Conservation (phyloP, 805 yeast genomes). For the Wickerhamomyces chambardii region DNA sequence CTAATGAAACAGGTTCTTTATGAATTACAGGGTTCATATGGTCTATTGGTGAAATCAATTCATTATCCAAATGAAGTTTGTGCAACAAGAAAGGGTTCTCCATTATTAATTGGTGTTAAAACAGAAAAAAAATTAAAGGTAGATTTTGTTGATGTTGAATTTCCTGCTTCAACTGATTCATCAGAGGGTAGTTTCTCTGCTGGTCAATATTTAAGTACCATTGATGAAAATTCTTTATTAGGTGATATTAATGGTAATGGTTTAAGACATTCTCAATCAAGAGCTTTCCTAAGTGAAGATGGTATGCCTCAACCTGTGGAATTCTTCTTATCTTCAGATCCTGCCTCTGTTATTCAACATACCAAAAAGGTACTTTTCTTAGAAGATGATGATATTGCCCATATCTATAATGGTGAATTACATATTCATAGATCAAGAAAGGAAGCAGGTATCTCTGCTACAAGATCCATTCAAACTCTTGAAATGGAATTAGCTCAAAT, state of each 20-base stretch:
- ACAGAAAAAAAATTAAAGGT: slow-evolving; percentile 93
- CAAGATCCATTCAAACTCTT: slow-evolving; percentile 91
- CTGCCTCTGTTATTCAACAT: slow-evolving; percentile 93
- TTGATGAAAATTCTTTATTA: slow-evolving; percentile 9
- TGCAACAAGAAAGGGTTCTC: slow-evolving; percentile 98
- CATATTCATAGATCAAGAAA: slow-evolving; percentile 96
- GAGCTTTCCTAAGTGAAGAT: slow-evolving; percentile 94
- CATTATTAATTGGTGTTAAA: slow-evolving; percentile 93
- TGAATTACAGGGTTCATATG: slow-evolving; percentile 97
- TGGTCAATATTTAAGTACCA: slow-evolving; percentile 9
- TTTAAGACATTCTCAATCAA: slow-evolving; percentile 84
- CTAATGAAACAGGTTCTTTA: slow-evolving; percentile 86
- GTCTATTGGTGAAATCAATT: slow-evolving; percentile 82
- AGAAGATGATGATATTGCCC: slow-evolving; percentile 98
- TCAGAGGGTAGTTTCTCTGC: background rate
- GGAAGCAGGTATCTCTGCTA: slow-evolving; percentile 82
- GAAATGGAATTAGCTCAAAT: slow-evolving; percentile 96
- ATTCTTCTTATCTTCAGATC: slow-evolving; percentile 93
- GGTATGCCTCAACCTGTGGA: slow-evolving; percentile 91
- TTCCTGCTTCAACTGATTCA: slow-evolving; percentile 42
- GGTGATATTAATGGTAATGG: slow-evolving; percentile 20
- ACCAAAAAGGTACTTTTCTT: slow-evolving; percentile 94
- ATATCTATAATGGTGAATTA: slow-evolving; percentile 94
- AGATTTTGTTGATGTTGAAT: slow-evolving; percentile 97
- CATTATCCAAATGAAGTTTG: slow-evolving; percentile 95